These are phyloP conservation scores for Pythium dissimile DNA, from an alignment of 352 stramenopile species.

Conservation along the genomic window DNA sequence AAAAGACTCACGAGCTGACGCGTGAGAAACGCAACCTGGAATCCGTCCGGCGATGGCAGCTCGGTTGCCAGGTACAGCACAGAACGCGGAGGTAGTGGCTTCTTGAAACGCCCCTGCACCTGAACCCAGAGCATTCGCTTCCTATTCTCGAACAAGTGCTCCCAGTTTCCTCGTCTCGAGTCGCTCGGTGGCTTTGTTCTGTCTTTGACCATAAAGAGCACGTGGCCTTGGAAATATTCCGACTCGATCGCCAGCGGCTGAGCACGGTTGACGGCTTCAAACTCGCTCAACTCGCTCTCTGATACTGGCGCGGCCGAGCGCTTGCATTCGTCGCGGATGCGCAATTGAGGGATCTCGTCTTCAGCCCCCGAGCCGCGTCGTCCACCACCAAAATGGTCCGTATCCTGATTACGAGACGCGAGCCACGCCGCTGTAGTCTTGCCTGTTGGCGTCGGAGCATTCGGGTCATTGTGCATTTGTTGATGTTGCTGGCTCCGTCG, in stretches of 20 bases:
- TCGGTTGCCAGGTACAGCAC: slow-evolving; percentile 52
- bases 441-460: slow-evolving; percentile 7
- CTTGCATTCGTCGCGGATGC: slow-evolving; percentile 29
- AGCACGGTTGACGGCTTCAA: slow-evolving; percentile 28
- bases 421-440: slow-evolving; percentile 21
- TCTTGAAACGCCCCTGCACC: slow-evolving; percentile 61
- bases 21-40: slow-evolving; percentile 33
- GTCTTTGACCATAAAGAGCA: slow-evolving; percentile 37
- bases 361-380: background rate
- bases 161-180: slow-evolving; percentile 16
- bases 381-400: slow-evolving; percentile 1
- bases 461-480: slow-evolving; percentile 1
- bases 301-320: background rate
- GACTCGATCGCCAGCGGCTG: slow-evolving; percentile 46
- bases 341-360: slow-evolving; percentile 29
- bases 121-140: slow-evolving; percentile 48
- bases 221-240: slow-evolving; percentile 35
- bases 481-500: background rate
- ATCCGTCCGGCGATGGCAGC: slow-evolving; percentile 24
- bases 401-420: slow-evolving; percentile 11
- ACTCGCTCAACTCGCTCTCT: background rate
- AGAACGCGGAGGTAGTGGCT: slow-evolving; percentile 19
- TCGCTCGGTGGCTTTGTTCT: background rate
- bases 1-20: slow-evolving; percentile 34
- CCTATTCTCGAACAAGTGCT: slow-evolving; percentile 34